Percentiles rank a stretch among this genome's conserved stretches.
Evolutionary conservation across 176 grass and related monocot species (phyloP).

Genomic region (Panicum miliaceum): DNA sequence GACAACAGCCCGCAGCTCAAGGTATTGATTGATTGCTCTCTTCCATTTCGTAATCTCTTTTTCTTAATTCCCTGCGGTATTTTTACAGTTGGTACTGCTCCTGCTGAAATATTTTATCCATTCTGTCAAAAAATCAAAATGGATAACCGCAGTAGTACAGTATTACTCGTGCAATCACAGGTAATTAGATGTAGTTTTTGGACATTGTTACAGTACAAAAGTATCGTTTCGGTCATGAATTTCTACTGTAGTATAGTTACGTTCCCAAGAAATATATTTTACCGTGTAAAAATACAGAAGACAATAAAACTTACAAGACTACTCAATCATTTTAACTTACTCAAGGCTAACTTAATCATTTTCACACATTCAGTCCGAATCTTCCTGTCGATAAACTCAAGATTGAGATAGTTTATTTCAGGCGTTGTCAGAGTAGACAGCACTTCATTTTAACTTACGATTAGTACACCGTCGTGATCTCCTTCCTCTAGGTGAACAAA

Average conservation of each 20-base stretch:
- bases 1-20: slow-evolving; percentile 55
- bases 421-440: neutral
- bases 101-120: neutral
- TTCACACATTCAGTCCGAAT: neutral
- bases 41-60: neutral
- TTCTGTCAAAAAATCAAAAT: neutral
- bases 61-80: neutral
- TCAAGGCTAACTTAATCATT: neutral
- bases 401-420: neutral
- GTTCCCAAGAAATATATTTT: neutral
- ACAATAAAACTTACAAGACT: too few species aligned
- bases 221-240: neutral
- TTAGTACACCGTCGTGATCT: neutral
- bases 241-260: neutral
- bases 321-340: neutral
- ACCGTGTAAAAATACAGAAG: too few species aligned
- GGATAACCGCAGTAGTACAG: neutral
- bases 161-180: neutral
- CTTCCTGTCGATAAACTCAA: neutral
- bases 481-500: slow-evolving; percentile 52
- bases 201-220: neutral
- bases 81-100: neutral
- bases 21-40: neutral
- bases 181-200: neutral
- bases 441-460: slow-evolving; percentile 1